phyloP scores from a whole-genome alignment of 192 early-diverging fungal species.

The Phlyctochytrium bullatum region DNA sequence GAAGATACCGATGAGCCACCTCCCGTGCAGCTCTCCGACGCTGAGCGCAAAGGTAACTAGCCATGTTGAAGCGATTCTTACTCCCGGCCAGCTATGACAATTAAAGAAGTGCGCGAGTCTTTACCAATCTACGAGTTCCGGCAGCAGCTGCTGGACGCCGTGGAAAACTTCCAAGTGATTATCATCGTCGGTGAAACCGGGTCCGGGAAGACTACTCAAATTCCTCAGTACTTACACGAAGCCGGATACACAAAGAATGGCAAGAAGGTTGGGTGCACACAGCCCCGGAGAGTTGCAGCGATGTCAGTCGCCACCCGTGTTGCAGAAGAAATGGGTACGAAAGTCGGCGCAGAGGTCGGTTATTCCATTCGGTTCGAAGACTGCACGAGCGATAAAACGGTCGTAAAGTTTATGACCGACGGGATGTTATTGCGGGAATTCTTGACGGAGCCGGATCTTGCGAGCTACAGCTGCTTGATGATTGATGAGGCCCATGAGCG shows the following conservation, averaged over 20 bases:
- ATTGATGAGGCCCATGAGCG: conserved; percentile 99
- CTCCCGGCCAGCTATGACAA: conserved; percentile 60
- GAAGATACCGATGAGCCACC: conserved; percentile 17
- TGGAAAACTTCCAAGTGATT: conserved; percentile 82
- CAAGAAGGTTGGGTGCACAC: conserved; percentile 91
- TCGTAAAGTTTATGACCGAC: conserved; percentile 98
- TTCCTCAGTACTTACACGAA: conserved; percentile 95
- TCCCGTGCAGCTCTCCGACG: too few relatives aligned
- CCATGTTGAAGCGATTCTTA: too few relatives aligned
- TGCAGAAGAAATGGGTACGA: conserved; percentile 94
- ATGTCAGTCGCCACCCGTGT: conserved; percentile 98
- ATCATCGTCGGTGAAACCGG: conserved; percentile 98
- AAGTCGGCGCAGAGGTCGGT: conserved; percentile 89
- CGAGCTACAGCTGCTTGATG: conserved; percentile 86
- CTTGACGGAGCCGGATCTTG: conserved; percentile 92
- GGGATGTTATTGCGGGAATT: conserved; percentile 98
- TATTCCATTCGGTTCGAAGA: conserved; percentile 99
- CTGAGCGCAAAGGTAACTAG: conserved; percentile 63
- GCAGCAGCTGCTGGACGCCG: conserved; percentile 76
- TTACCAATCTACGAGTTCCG: conserved; percentile 90
- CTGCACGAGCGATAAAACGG: conserved; percentile 91
- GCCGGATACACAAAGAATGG: conserved; percentile 88
- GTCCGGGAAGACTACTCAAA: conserved; percentile 98
- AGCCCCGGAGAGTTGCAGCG: conserved; percentile 96
- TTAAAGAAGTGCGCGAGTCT: conserved; percentile 77